Conservation (phyloP, 2,329 filamentous ascomycete species). For the Ceratocystis variospora region DNA sequence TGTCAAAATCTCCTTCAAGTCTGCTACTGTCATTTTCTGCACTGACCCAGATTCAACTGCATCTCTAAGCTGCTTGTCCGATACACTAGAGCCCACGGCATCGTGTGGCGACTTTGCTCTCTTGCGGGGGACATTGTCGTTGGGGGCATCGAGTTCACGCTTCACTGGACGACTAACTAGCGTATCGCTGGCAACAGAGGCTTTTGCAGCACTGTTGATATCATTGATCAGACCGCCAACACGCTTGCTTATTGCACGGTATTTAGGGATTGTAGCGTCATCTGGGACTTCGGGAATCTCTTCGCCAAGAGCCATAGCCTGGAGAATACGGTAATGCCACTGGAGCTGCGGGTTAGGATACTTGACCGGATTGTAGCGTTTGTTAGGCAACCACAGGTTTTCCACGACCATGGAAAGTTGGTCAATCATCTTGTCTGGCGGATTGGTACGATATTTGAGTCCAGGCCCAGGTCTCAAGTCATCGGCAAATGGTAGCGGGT, state of each 20-base stretch:
- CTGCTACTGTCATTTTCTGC: slow-evolving; percentile 40
- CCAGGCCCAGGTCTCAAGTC: slow-evolving; percentile 68
- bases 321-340: slow-evolving; percentile 93
- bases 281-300: slow-evolving; percentile 60
- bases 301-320: slow-evolving; percentile 82
- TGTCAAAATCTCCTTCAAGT: slow-evolving; percentile 37
- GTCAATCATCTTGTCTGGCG: slow-evolving; percentile 59
- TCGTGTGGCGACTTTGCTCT: slow-evolving; percentile 29
- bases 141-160: slow-evolving; percentile 23
- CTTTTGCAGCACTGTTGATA: slow-evolving; percentile 51
- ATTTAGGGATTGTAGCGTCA: slow-evolving; percentile 74
- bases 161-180: neutral
- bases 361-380: slow-evolving; percentile 65
- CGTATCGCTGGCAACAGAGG: slow-evolving; percentile 35
- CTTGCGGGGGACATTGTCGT: slow-evolving; percentile 33
- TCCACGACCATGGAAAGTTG: slow-evolving; percentile 71
- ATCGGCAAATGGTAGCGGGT: slow-evolving; percentile 77
- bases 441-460: slow-evolving; percentile 33
- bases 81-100: slow-evolving; percentile 27
- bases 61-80: slow-evolving; percentile 34
- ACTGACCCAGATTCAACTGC: slow-evolving; percentile 35
- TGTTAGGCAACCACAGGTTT: slow-evolving; percentile 78
- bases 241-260: slow-evolving; percentile 78
- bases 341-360: slow-evolving; percentile 89
- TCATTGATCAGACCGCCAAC: slow-evolving; percentile 64